phyloP scores from a whole-genome alignment of 1,139 yeast species.

The Wickerhamomyces sp. region DNA sequence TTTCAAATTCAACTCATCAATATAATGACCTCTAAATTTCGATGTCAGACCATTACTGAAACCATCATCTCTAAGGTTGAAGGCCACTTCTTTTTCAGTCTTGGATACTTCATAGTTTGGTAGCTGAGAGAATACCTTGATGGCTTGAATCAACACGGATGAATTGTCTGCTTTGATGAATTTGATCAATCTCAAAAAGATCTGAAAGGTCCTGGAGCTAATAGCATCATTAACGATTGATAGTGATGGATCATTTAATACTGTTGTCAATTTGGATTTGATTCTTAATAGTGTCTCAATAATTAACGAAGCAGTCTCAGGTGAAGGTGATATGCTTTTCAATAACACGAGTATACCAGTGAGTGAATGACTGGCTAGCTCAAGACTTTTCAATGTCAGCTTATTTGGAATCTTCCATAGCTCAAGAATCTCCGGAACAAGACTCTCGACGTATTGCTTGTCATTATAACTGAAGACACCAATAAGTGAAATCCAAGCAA shows the following conservation, averaged over 20 bases:
- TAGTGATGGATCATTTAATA: slow-evolving; percentile 20
- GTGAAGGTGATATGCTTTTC: slow-evolving; percentile 28
- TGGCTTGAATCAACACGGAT: slow-evolving; percentile 37
- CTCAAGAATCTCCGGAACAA: slow-evolving; percentile 11
- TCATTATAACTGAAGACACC: slow-evolving; percentile 70
- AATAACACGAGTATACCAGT: slow-evolving; percentile 42
- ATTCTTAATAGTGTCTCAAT: slow-evolving; percentile 39
- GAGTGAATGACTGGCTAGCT: slow-evolving; percentile 41
- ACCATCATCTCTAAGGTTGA: slow-evolving; percentile 32
- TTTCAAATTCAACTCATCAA: slow-evolving; percentile 32
- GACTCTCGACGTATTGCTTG: slow-evolving; percentile 53
- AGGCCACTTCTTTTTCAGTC: slow-evolving; percentile 19
- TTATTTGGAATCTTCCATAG: slow-evolving; percentile 28
- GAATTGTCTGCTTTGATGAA: slow-evolving; percentile 39
- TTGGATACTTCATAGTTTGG: slow-evolving; percentile 21
- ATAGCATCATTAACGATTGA: slow-evolving; percentile 16
- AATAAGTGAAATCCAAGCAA: slow-evolving; percentile 72
- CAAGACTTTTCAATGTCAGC: slow-evolving; percentile 31
- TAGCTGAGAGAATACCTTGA: slow-evolving; percentile 39
- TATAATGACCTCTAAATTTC: slow-evolving; percentile 29
- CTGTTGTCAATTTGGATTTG: slow-evolving; percentile 26
- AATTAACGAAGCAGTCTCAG: slow-evolving; percentile 37
- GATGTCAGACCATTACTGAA: slow-evolving; percentile 40
- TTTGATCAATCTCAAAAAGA: slow-evolving; percentile 36
- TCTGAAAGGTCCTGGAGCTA: slow-evolving; percentile 38